Base-by-base conservation (phyloP, 1,284 basidiomycete species). In the Pseudozyma hubeiensis region DNA sequence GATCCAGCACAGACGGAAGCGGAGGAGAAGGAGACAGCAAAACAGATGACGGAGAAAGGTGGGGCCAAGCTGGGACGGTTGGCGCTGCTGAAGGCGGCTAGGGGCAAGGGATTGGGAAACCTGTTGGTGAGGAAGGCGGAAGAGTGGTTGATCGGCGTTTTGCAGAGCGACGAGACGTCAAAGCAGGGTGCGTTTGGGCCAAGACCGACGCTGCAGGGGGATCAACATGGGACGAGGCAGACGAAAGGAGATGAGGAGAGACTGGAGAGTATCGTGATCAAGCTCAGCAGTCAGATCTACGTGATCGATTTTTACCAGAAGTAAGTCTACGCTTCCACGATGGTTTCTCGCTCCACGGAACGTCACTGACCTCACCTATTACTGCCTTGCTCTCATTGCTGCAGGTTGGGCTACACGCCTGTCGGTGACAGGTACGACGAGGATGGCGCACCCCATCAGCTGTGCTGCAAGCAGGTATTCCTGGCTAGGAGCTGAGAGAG, bases 221-320 rank as follows among this genome's bases (percentile, higher is more conserved):
- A 41, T 14, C 40, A n/a, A 8, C 13, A 44, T 2, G 39, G 19
- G 1, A 8, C n/a, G 1, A 24, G 5, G 2, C 39, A 24, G 7
- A 31, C 11, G 0, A 34, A 47, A 7, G 33, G 60, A 14, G 44
- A 49, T 5, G 19, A 39, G 7, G 17, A 61, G 47, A 64, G 34
- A 41, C 43, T 69, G 13, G 58, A 74, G 13, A 59, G 65, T 31
- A 74, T 74, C 43, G 41, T 74, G 14, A 70, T 75, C 72, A 75
- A 70, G 64, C 48, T 75, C 30, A 75, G 72, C 55, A 75, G 72
- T 52, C 72, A 75, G 60, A 58, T 70, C 35, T 67, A 69, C 34
- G 66, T 60, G 33, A 49, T 70, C 8, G 58, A 50, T 14, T 70
- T 75, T 33, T 75, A 75, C 43, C 51, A 60, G 16, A 74, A 63